Percentiles rank a stretch among this genome's conserved stretches.
Evolutionary conservation across 2,329 filamentous ascomycete genomes (phyloP).

Genomic region (Botryosphaeria dothidea): DNA sequence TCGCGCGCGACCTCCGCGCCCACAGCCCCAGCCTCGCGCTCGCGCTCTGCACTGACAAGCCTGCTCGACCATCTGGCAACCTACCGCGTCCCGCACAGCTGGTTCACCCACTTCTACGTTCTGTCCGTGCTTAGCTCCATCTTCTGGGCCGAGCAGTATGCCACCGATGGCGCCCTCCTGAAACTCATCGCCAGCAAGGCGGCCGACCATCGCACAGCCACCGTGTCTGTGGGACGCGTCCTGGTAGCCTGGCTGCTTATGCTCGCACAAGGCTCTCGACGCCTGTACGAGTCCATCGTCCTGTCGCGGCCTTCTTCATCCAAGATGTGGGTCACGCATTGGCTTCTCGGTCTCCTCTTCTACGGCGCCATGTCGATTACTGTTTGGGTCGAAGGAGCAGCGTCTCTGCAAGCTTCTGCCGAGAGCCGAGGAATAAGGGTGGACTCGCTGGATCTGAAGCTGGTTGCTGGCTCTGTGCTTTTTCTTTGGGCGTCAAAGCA

Average conservation of each 20-base stretch:
- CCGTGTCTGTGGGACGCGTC: constrained; percentile 55
- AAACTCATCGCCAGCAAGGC: constrained; percentile 49
- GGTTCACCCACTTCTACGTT: constrained; percentile 88
- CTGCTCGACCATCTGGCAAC: constrained; percentile 54
- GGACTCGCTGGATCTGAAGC: neutral
- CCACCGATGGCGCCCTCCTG: constrained; percentile 48
- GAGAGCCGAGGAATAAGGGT: neutral
- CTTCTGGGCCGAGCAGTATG: constrained; percentile 72
- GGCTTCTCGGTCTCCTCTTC: constrained; percentile 74
- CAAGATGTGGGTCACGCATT: constrained; percentile 84
- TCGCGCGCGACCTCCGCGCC: constrained; percentile 45
- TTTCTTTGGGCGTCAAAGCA: constrained; percentile 70
- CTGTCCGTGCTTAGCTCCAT: constrained; percentile 67
- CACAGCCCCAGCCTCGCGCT: constrained; percentile 3
- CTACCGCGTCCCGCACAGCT: constrained; percentile 76
- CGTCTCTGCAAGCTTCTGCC: constrained; percentile 14
- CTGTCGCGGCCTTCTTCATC: constrained; percentile 65
- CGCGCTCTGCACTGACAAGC: constrained; percentile 20
- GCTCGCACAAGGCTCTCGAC: constrained; percentile 70
- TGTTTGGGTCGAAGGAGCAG: constrained; percentile 78
- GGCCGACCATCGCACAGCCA: constrained; percentile 43
- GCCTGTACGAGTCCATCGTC: constrained; percentile 70
- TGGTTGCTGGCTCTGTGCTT: constrained; percentile 46
- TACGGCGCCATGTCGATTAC: constrained; percentile 74
- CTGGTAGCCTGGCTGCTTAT: constrained; percentile 75